Base-by-base conservation (phyloP, 2,329 filamentous ascomycete genomes). In the Apiospora hydei region DNA sequence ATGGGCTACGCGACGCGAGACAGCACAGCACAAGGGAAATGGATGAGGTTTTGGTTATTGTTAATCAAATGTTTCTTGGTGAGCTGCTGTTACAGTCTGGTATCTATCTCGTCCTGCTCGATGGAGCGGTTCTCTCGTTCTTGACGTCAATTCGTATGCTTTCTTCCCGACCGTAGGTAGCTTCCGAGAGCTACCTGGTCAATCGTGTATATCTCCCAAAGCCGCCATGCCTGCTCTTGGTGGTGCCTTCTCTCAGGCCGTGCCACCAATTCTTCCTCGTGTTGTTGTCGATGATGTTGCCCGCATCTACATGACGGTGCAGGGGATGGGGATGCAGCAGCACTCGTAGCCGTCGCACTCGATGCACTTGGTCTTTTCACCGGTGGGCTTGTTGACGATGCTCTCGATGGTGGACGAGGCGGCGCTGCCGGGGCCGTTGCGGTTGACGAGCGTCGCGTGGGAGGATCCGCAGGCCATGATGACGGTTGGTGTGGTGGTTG, bases 291-390 rank as follows among this genome's bases (percentile, higher is more conserved):
- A 0, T 38, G 8, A 10, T 34, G 26, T 34, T 26, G 64, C 53
- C 8, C 18, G 8, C 16, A 7, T 47, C 82, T 78, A 88, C 83
- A 89, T 85, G 49, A 89, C 83, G 11, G 81, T 83, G 74, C 87
- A 89, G 30, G 85, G 86, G 70, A 84, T 84, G 0, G 85, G 84
- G 72, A 89, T 87, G 77, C 87, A 89, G 78, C 87, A 89, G 78
- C 87, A 89, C 69, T 87, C 82, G 75, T 82, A 85, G 49, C 84
- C 86, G 74, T 84, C 86, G 75, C 86, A 88, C 76, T 87, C 83
- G 73, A 88, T 81, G 76, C 86, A 88, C 72, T 83, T 84, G 1
- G 85, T 85, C 78, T 85, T 83, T 57, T 80, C 53, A 80, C 81
- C 67, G 83, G 83, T 10, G 85, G 84, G 68, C 81, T 88, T 89